Base-by-base conservation (phyloP, 192 early-diverging fungal genomes). In the Coemansia sp. region DNA sequence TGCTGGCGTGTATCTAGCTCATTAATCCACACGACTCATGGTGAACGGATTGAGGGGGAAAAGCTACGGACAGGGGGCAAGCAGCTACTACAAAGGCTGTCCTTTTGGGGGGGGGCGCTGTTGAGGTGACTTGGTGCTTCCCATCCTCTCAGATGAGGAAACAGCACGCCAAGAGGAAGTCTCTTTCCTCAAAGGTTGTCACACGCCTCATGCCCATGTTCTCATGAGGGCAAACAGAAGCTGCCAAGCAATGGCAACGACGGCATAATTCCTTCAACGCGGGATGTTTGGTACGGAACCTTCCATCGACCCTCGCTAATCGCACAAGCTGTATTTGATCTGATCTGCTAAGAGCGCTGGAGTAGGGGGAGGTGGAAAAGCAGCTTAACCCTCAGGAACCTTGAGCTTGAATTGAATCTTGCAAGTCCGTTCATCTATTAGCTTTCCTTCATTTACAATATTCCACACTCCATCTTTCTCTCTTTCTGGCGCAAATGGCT, bases 401-500 rank as follows among this genome's bases (percentile, higher is more conserved):
- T 17, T 17, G 27, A 29, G 25, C 7, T 19, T 29, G 4, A 55
- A 55, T 25, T 14, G 8, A n/a, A 55, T 55, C 51, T 29, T 36
- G 5, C 6, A 36, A 36, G 34, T 36, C 34, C 6, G 34, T 36
- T 6, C 34, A 36, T 36, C 34, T 36, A 25, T 14, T 31, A 25
- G 12, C 44, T 23, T 19, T n/a, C 10, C 38, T 44, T 63, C n/a
- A 44, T 61, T 59, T 66, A 31, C 27, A 38, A 19, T 7, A 12
- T 42, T 23, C 25, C 12, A 6, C 9, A 9, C 12, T 19, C 5
- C 32, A 38, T 23, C 41, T 21, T 23, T 11, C 7, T 39, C 4
- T n/a, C 14, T 62, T 10, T 9, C 41, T 42, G 25, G n/a, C 61
- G 36, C 37, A 27, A 77, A 78, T 73, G 72, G 60, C 76, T 34